Base-by-base conservation (phyloP, 148 eudicot genomes). In the Cornus suecica region DNA sequence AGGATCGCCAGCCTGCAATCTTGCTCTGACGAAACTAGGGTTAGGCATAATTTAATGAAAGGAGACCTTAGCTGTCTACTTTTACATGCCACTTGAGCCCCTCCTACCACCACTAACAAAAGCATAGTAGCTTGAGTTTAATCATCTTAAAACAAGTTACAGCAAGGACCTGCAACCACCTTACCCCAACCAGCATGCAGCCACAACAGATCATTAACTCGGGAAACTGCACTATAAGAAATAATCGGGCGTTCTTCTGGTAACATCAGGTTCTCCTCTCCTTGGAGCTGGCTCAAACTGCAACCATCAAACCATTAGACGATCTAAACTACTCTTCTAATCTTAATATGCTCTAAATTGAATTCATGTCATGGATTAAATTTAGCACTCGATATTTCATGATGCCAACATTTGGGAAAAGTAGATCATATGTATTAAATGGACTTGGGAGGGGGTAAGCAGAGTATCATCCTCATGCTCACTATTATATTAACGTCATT, bases 211-310 rank as follows among this genome's bases (percentile, higher is more conserved):
- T 80, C 84, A 73, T 68, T 70, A 74, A 61, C 77, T 41, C 77
- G 56, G 72, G 71, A 51, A 51, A 61, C 78, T 76, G 65, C 45
- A 73, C 84, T 76, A 90, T 68, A 87, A 73, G 87, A 90, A 90
- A 84, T 90, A 90, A 80, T 90, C 93, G 28, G 93, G 93, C 20
- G 91, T 90, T 76, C 91, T 87, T 66, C 93, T 79, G 30, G 91
- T 90, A 13, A 90, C 91, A 80, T 90, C 91, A 27, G 91, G 91
- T 78, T 90, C 93, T 31, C 91, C 91, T 86, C 93, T 83, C 84
- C 93, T 82, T 15, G 91, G 93, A 74, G 93, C 91, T 79, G 93
- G 93, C 75, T 90, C 93, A 83, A 90, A 90, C 91, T 90, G 88
- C 83, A 82, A 74, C 30, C 41, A 70, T 27, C 27, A 81, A 76